Base-by-base conservation (phyloP, 805 yeast species). In the Metschnikowia santaceciliae region DNA sequence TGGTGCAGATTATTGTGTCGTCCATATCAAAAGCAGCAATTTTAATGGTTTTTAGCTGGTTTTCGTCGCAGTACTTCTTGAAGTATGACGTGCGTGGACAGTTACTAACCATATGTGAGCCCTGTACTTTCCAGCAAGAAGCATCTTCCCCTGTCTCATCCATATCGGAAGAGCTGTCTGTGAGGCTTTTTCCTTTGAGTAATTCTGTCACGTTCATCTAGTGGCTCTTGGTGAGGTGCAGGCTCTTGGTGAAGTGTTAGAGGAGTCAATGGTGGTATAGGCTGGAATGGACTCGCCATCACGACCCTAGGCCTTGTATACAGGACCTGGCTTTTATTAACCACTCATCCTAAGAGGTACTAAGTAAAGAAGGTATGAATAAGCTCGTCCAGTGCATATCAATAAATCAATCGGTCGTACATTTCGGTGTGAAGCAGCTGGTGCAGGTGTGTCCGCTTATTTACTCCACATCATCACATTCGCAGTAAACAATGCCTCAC, bases 11-110 rank as follows among this genome's bases (percentile, higher is more conserved):
- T 6, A 92, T 58, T 0, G 98, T 92, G 7, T 81, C 85, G 70
- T 92, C 99, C 46, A 92, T 71, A 65, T 92, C 98, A 66, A 91
- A 92, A 0, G 87, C 86, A 2, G 89, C 89, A 1, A 86, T 59
- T 39, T 73, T 74, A 2, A 70, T 51, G 3, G 54, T 35, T 30
- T 10, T 45, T 6, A 26, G 23, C 30, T 32, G 26, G 19, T 32
- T 33, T 14, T 40, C 45, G 22, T 13, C 23, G 46, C 35, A 48
- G 15, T 11, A 44, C 5, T 23, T 38, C 26, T 49, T 48, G 22
- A 20, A 6, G 32, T 36, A 32, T 51, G 53, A 11, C 6, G 48
- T 32, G 33, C 47, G 53, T 6, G 83, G 83, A 0, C 63, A 55
- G 36, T 71, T 65, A 23, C 72, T 68, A n/a, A 80, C 71, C 43